Conservation (phyloP, 441 rosid genomes). For the Populus trichocarpa region DNA sequence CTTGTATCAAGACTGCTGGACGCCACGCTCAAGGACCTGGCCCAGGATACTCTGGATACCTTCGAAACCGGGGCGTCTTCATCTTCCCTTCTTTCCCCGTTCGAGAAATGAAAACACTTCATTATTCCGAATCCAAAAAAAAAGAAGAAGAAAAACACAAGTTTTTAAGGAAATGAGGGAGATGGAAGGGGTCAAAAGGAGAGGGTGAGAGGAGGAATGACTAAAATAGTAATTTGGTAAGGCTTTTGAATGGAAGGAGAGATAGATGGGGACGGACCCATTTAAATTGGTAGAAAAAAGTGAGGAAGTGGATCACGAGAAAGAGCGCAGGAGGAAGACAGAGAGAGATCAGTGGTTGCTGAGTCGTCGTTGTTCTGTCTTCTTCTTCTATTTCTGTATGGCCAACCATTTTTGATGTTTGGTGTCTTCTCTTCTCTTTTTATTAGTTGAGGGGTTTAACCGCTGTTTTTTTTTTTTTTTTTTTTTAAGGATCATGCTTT, state of each 20-base stretch:
- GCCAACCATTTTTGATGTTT: background rate
- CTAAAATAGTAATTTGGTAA: background rate
- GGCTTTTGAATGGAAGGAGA: background rate
- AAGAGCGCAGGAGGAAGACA: background rate
- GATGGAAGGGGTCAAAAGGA: background rate
- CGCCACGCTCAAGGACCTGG: slow-evolving; percentile 86
- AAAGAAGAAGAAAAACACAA: background rate
- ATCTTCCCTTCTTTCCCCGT: slow-evolving; percentile 48
- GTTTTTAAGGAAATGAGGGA: background rate
- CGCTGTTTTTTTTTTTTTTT: too few relatives aligned
- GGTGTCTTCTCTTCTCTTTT: background rate
- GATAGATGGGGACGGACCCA: background rate
- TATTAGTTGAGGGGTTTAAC: background rate
- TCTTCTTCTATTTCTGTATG: too few relatives aligned
- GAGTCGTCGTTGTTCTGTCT: too few relatives aligned
- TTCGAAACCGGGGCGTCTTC: slow-evolving; percentile 46
- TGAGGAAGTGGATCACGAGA: background rate
- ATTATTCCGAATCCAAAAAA: slow-evolving; percentile 20
- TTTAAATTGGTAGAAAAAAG: background rate
- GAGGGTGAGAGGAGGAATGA: background rate
- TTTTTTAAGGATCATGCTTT: background rate
- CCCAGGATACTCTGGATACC: slow-evolving; percentile 74
- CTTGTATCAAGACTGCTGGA: slow-evolving; percentile 61
- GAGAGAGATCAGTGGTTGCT: background rate
- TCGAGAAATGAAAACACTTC: slow-evolving; percentile 95